A percentile compares a stretch with the other conserved stretches of the same genome.
These are phyloP conservation scores for Microbotryum scabiosae DNA, from an alignment of 1,284 basidiomycete genomes.

Conservation along the genomic window DNA sequence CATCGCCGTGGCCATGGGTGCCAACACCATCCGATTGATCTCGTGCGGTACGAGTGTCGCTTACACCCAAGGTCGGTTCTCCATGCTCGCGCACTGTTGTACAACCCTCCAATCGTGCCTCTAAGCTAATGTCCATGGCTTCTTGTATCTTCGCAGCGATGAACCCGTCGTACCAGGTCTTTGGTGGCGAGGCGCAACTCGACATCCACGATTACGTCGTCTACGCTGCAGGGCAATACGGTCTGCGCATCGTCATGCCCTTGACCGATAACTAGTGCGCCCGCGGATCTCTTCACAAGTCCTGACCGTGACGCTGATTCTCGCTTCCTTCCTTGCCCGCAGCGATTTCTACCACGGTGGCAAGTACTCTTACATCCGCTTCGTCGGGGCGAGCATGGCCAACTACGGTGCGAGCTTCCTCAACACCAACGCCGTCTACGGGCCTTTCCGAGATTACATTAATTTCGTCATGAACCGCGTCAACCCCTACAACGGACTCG, in stretches of 20 bases:
- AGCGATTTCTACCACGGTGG: slow-evolving; percentile 10
- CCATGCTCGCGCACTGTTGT: too few relatives aligned
- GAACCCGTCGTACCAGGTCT: too few relatives aligned
- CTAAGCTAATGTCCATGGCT: too few relatives aligned
- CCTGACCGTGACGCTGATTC: background rate
- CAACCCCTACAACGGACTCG: slow-evolving; percentile 28
- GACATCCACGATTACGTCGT: slow-evolving; percentile 14
- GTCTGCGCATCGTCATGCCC: slow-evolving; percentile 12
- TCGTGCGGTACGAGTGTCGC: slow-evolving; percentile 17
- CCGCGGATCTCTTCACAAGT: background rate
- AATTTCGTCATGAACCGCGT: background rate
- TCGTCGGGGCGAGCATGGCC: background rate
- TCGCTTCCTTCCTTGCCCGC: background rate
- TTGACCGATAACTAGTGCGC: slow-evolving; percentile 19
- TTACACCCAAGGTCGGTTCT: too few relatives aligned
- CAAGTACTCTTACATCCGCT: slow-evolving; percentile 19
- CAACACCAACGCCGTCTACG: background rate
- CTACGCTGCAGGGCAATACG: slow-evolving; percentile 24
- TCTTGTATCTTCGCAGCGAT: too few relatives aligned
- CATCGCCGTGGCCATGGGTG: slow-evolving; percentile 26
- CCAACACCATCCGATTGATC: slow-evolving; percentile 13
- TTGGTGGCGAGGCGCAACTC: background rate
- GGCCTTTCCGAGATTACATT: slow-evolving; percentile 12
- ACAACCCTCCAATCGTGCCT: too few relatives aligned
- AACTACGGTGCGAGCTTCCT: slow-evolving; percentile 13